phyloP scores from a whole-genome alignment of 192 early-diverging fungal genomes.

The Borealophlyctis nickersoniae region DNA sequence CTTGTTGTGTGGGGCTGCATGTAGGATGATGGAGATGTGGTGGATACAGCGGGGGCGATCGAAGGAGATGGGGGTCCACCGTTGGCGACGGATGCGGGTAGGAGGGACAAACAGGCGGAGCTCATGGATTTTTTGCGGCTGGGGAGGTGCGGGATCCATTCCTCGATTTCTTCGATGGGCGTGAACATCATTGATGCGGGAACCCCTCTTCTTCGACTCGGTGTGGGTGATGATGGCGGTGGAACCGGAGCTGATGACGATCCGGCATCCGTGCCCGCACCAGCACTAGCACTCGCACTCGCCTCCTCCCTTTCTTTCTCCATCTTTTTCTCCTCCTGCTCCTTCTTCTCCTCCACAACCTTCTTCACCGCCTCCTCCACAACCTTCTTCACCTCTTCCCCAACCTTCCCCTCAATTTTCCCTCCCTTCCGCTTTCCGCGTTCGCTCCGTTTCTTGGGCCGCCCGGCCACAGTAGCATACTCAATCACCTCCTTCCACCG shows the following conservation, averaged over 20 bases:
- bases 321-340: neutral
- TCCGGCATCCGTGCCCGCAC: neutral
- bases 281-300: neutral
- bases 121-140: neutral
- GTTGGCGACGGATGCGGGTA: too few species aligned
- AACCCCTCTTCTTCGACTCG: neutral
- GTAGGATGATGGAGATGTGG: too few species aligned
- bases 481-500: conserved; percentile 43
- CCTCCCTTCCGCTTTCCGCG: neutral
- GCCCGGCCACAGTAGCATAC: conserved; percentile 19
- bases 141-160: neutral
- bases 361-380: neutral
- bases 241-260: neutral
- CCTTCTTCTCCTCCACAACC: neutral
- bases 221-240: neutral
- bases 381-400: neutral
- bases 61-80: too few species aligned
- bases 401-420: neutral
- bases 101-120: too few species aligned
- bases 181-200: neutral
- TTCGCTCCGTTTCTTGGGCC: too few species aligned
- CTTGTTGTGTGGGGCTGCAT: too few species aligned
- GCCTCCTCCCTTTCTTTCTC: neutral
- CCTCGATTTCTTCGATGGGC: neutral
- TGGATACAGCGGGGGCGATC: too few species aligned